A percentile compares a stretch with the other conserved stretches of the same genome.
Conservation (phyloP, 306 rosid species). For the Vachellia collinsii region DNA sequence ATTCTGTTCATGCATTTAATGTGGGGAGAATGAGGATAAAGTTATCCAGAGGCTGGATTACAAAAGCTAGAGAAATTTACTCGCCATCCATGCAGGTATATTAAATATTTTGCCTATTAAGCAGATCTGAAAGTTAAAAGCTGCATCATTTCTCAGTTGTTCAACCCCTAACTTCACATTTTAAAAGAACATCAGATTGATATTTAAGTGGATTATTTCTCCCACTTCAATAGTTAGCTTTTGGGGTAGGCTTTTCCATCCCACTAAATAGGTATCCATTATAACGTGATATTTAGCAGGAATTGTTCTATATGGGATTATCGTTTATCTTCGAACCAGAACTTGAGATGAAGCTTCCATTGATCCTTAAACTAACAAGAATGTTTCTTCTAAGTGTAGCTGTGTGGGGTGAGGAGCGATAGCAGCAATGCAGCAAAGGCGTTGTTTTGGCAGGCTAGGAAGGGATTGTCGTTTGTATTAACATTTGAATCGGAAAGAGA, state of each 20-base stretch:
- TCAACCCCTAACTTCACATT: neutral
- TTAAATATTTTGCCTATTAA: slow-evolving; percentile 11
- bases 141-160: neutral
- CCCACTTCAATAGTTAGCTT: no score
- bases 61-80: slow-evolving; percentile 94
- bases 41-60: slow-evolving; percentile 95
- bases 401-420: slow-evolving; percentile 80
- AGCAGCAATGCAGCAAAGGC: slow-evolving; percentile 60
- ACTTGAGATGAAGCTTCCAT: neutral
- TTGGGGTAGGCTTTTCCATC: no score
- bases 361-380: slow-evolving; percentile 33
- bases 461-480: slow-evolving; percentile 78
- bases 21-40: slow-evolving; percentile 96
- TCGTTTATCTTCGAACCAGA: slow-evolving; percentile 2
- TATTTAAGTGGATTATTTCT: no score
- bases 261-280: no score
- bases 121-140: no score
- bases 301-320: no score
- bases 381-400: slow-evolving; percentile 43
- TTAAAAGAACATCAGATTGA: neutral
- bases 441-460: slow-evolving; percentile 91
- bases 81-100: slow-evolving; percentile 84
- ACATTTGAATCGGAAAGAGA: slow-evolving; percentile 88
- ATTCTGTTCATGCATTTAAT: slow-evolving; percentile 83
- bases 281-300: no score